Evolutionary conservation across 1,139 yeast genomes (phyloP).

Genomic region (Pichia sp.): DNA sequence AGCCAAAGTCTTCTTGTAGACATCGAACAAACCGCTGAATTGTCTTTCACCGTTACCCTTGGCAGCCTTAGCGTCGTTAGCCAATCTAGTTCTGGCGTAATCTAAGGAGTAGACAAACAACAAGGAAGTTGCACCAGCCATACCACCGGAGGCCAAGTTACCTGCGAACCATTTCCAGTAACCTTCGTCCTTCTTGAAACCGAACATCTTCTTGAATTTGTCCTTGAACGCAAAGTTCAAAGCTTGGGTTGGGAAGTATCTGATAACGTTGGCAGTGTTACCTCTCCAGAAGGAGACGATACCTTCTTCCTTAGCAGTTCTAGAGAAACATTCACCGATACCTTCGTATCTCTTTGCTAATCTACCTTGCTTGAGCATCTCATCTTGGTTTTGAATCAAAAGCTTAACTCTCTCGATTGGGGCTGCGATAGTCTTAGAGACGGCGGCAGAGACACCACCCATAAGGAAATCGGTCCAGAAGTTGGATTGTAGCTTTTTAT

Average conservation of each 20-base stretch:
- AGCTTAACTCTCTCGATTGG: conserved; percentile 82
- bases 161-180: conserved; percentile 73
- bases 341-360: conserved; percentile 62
- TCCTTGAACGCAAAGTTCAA: conserved; percentile 83
- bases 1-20: conserved; percentile 71
- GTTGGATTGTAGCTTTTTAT: conserved; percentile 26
- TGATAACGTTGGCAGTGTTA: conserved; percentile 78
- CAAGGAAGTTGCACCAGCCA: conserved; percentile 76
- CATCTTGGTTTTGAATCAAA: conserved; percentile 79
- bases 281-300: conserved; percentile 75
- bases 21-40: conserved; percentile 75
- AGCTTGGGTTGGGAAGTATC: conserved; percentile 85
- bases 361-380: conserved; percentile 80
- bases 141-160: conserved; percentile 81
- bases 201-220: conserved; percentile 73
- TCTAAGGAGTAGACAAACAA: conserved; percentile 75
- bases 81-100: conserved; percentile 81
- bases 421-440: conserved; percentile 81
- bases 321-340: conserved; percentile 66
- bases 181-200: conserved; percentile 66
- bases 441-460: conserved; percentile 87
- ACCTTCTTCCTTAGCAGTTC: conserved; percentile 74
- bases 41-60: conserved; percentile 67
- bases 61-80: conserved; percentile 74
- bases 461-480: conserved; percentile 60